Evolutionary conservation across 2,329 filamentous ascomycete species (phyloP), one percentile per base, ranked within the genome.

Genomic region (Diplodia scrobiculata): DNA sequence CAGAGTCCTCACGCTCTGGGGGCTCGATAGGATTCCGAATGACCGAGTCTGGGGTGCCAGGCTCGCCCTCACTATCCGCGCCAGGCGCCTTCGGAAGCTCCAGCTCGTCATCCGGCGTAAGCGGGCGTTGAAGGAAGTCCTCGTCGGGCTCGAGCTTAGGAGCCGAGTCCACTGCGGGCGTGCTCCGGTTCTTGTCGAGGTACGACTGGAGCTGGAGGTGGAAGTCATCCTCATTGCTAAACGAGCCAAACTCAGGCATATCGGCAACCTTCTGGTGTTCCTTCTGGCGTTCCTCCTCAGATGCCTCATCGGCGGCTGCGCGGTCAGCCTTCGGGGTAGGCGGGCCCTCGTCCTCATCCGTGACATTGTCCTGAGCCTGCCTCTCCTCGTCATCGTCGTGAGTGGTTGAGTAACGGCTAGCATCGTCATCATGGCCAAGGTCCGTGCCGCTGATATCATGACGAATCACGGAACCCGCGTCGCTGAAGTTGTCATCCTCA

Each of bases 11-110:
- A 2, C 80, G 75, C 7, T 70, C 77, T 69, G 75, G 72, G 19
- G 72, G 71, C n/a, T 73, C 72, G 55, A 91, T 77, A 1, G 88
- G 87, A 72, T 93, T 91, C 68, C 91, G 90, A 69, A 97, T 94
- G 25, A 98, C 93, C 6, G 94, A 98, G 59, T 92, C 91, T 14
- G 94, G 93, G 7, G 92, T 96, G 38, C 87, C 86, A 10, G 87
- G 87, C 68, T 89, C 88, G 2, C 74, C 72, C 19, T 79, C 78
- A 0, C 86, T 80, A 1, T 84, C 82, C 65, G 80, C 83, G 52
- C 85, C 84, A 41, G 55, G 85, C 83, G 36, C 84, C 81, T 48
- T 82, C 82, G 25, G 85, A 84, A 65, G 63, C 17, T 69, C 67
- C 3, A 68, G 68, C 6, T 51, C 67, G 1, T 51, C 69, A 58